Percentiles rank a stretch among this genome's conserved stretches.
phyloP scores from a whole-genome alignment of 2,329 filamentous ascomycete species.

The Dactylellina cionopaga region DNA sequence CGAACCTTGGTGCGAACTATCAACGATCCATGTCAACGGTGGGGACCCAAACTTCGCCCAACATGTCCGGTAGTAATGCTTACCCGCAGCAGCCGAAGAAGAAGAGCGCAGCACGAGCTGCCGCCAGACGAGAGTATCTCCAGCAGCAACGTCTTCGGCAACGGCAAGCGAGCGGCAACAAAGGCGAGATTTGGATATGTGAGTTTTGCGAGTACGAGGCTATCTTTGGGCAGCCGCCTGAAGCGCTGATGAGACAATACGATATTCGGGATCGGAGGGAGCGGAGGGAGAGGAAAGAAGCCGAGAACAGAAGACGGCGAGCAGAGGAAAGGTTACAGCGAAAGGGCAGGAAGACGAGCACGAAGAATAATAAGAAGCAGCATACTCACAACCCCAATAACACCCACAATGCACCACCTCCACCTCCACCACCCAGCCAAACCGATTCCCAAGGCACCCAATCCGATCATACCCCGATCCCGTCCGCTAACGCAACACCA shows the following conservation, averaged over 20 bases:
- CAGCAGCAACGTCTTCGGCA: slow-evolving; percentile 71
- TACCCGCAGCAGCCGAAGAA: slow-evolving; percentile 60
- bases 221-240: slow-evolving; percentile 88
- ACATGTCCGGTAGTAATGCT: slow-evolving; percentile 61
- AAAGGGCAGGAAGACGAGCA: slow-evolving; percentile 78
- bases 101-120: slow-evolving; percentile 73
- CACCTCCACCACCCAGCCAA: slow-evolving; percentile 53
- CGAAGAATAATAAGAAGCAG: slow-evolving; percentile 62
- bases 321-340: slow-evolving; percentile 92
- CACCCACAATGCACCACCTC: slow-evolving; percentile 55
- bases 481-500: slow-evolving; percentile 53
- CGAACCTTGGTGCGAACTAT: slow-evolving; percentile 58
- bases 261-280: slow-evolving; percentile 92
- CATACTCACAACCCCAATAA: slow-evolving; percentile 59
- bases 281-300: slow-evolving; percentile 74
- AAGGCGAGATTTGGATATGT: slow-evolving; percentile 89
- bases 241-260: slow-evolving; percentile 86
- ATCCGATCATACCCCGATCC: slow-evolving; percentile 56
- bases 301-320: slow-evolving; percentile 76
- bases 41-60: slow-evolving; percentile 68
- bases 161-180: slow-evolving; percentile 43
- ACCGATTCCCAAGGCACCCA: slow-evolving; percentile 57
- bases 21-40: slow-evolving; percentile 63
- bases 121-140: slow-evolving; percentile 80
- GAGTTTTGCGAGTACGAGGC: slow-evolving; percentile 98